Conservation (phyloP, 495 filamentous ascomycete species). For the Hypoxylon fuscum region DNA sequence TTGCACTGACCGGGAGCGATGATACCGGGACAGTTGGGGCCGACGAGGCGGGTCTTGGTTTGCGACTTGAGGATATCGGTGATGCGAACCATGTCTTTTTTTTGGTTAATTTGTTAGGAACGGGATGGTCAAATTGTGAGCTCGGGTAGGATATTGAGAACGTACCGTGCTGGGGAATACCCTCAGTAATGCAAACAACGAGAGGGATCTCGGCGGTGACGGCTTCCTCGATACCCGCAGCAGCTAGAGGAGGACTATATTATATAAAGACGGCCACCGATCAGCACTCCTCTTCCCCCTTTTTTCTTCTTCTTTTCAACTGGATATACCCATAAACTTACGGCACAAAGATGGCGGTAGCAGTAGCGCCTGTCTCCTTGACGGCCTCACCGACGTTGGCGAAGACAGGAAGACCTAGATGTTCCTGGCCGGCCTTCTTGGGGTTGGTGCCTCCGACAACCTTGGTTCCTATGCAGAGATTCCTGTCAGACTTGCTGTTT, state of each 20-base stretch:
- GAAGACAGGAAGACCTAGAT: slow-evolving; percentile 95
- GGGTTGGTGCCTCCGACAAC: slow-evolving; percentile 98
- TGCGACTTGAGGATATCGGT: slow-evolving; percentile 98
- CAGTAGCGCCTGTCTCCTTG: slow-evolving; percentile 88
- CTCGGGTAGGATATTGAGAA: background rate
- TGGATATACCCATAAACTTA: slow-evolving; percentile 54
- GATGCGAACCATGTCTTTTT: slow-evolving; percentile 97
- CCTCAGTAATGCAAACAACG: slow-evolving; percentile 98
- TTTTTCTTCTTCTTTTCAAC: slow-evolving; percentile 15
- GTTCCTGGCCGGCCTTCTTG: slow-evolving; percentile 91
- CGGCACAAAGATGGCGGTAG: slow-evolving; percentile 98
- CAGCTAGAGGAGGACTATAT: slow-evolving; percentile 90
- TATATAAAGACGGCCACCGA: background rate
- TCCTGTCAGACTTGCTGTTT: slow-evolving; percentile 42
- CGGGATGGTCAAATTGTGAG: background rate
- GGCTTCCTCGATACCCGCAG: slow-evolving; percentile 95
- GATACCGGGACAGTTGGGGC: slow-evolving; percentile 98
- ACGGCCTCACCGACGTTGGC: slow-evolving; percentile 87
- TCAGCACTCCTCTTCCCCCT: too few species aligned
- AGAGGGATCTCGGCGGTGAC: slow-evolving; percentile 90
- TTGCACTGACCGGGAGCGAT: slow-evolving; percentile 99
- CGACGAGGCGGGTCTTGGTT: slow-evolving; percentile 93
- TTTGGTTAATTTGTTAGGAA: too few species aligned
- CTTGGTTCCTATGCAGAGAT: slow-evolving; percentile 77
- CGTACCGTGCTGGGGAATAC: slow-evolving; percentile 94